Evolutionary conservation across 83 land plant species (phyloP).

Genomic region (Picea engelmannii): DNA sequence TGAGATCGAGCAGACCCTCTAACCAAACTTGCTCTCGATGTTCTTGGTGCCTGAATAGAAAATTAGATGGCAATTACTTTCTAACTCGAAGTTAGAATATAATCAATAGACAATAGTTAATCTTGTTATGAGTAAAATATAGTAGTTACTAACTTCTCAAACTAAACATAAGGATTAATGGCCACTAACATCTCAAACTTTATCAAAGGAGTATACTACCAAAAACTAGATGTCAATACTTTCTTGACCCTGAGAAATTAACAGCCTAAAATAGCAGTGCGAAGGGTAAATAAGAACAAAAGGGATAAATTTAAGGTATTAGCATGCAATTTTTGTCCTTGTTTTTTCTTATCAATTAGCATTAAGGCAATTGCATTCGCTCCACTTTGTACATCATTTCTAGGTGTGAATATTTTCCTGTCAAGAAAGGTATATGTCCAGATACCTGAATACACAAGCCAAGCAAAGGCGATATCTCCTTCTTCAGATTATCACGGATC

Average conservation of each 20-base stretch:
- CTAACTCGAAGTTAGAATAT: background rate
- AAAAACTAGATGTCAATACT: background rate
- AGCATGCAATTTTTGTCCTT: background rate
- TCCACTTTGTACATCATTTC: background rate
- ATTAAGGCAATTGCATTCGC: background rate
- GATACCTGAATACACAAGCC: conserved; percentile 90
- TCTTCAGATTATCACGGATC: conserved; percentile 92
- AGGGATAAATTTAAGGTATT: background rate
- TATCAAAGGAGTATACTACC: background rate
- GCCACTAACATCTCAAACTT: background rate
- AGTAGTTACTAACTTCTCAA: background rate
- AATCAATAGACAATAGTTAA: background rate
- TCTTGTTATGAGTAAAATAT: background rate
- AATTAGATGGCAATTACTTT: background rate
- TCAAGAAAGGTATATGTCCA: background rate
- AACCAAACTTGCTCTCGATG: conserved; percentile 78
- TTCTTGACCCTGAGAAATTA: background rate
- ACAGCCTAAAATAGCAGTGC: background rate
- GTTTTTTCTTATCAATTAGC: background rate
- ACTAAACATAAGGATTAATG: background rate
- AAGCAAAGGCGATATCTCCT: conserved; percentile 92
- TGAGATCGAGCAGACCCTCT: conserved; percentile 72
- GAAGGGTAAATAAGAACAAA: background rate
- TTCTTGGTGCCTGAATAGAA: conserved; percentile 85
- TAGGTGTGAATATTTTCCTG: background rate